Base-by-base conservation (phyloP, 2,329 filamentous ascomycete genomes). In the Scolecobasidium constrictum region DNA sequence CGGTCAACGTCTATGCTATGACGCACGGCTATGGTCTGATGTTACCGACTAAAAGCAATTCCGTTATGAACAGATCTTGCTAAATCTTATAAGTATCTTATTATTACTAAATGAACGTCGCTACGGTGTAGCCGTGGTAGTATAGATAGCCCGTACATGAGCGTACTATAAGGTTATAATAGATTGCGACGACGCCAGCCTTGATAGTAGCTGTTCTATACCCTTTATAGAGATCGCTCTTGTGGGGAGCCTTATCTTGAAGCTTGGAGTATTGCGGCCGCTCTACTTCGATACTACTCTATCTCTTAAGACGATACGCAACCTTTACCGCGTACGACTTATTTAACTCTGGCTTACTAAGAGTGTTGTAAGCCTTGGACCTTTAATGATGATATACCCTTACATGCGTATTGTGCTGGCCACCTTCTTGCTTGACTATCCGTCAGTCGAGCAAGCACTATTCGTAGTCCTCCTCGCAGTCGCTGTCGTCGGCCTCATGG, bases 341-440 rank as follows among this genome's bases (percentile, higher is more conserved):
- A 49, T 66, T 55, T 23, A 64, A 48, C 21, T 48, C 21, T 15
- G 61, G 61, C 35, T 54, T 47, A 41, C 60, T 57, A 0, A 65
- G 50, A n/a, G 13, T 20, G 9, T 58, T 49, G 49, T 64, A 68
- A 12, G 11, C 13, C 42, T 56, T 58, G 49, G 62, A 68, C 5
- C 57, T 56, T 50, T 68, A 63, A 48, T 66, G 53, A 48, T 67
- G 69, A 34, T 69, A 63, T 45, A 60, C 52, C 35, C 62, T 64
- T 67, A 68, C 50, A 63, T 53, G 17, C 64, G 58, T 35, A 69
- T 66, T 1, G 57, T 65, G 33, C 66, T 63, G 16, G 64, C 59
- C 43, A 67, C 60, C 47, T 47, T 54, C 45, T 58, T 63, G 56
- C 65, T 68, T 15, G 51, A 48, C 64, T 64, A 68, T 38, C 56